These are phyloP conservation scores for Fusarium odoratissimum DNA, from an alignment of 2,329 filamentous ascomycete species.

Conservation along the genomic window DNA sequence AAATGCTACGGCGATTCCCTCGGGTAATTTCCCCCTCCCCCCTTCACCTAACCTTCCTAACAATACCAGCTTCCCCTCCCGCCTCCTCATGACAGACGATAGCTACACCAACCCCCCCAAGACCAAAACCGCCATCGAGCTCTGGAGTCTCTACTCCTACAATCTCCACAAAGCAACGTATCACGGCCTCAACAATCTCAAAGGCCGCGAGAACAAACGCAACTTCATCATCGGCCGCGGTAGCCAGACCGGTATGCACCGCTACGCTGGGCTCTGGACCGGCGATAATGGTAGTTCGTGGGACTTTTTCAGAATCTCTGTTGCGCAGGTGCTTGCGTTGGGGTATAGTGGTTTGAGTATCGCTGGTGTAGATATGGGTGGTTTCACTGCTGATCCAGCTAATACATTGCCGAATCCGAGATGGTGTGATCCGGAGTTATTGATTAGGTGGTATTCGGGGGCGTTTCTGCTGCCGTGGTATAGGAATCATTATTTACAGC, in stretches of 20 bases:
- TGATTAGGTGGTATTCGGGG: slow-evolving; percentile 2
- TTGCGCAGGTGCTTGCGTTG: slow-evolving; percentile 2
- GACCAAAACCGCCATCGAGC: slow-evolving; percentile 4
- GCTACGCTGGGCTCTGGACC: not conserved
- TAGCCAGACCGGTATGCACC: not conserved
- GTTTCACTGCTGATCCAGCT: not conserved
- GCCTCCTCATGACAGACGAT: slow-evolving; percentile 3
- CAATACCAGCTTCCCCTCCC: not conserved
- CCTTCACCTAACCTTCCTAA: not conserved
- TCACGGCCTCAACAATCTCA: not conserved
- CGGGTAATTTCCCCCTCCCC: not conserved
- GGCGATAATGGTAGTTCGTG: slow-evolving; percentile 6
- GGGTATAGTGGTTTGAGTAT: not conserved
- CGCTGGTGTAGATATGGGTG: not conserved
- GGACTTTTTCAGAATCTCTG: slow-evolving; percentile 5
- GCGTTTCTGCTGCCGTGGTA: slow-evolving; percentile 4
- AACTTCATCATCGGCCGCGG: slow-evolving; percentile 9
- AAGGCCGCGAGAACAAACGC: not conserved
- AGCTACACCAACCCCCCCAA: not conserved
- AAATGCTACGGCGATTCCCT: not conserved
- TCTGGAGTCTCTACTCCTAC: slow-evolving; percentile 2
- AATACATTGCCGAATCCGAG: not conserved
- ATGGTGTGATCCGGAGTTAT: not conserved
- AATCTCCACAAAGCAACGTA: slow-evolving; percentile 5
- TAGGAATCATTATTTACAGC: slow-evolving; percentile 2